Base-by-base conservation (phyloP, 768 basidiomycete species). In the Goffeauzyma gilvescens region DNA sequence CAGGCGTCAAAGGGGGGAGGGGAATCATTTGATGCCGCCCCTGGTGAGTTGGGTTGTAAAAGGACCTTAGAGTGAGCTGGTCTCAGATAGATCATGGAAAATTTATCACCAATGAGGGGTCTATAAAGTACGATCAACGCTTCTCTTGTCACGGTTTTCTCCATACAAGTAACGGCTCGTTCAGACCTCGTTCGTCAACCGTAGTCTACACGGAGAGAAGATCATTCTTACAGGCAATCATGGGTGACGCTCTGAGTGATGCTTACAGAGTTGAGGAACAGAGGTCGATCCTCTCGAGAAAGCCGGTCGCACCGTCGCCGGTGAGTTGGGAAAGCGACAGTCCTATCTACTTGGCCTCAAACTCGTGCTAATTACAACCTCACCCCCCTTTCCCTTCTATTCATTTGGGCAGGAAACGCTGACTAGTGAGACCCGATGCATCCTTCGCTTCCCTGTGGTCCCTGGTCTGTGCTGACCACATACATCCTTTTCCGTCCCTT, bases 191-290 rank as follows among this genome's bases (percentile, higher is more conserved):
- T n/a, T 9, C n/a, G 9, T 9, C 28, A 9, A 9, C 28, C n/a
- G 9, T 30, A 30, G 28, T 30, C 28, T n/a, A n/a, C n/a, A n/a
- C n/a, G n/a, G n/a, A n/a, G n/a, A n/a, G n/a, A n/a, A n/a, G n/a
- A n/a, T n/a, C n/a, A n/a, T 30, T 30, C 28, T 9, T 9, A 30
- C n/a, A 9, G n/a, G 28, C 9, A 9, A 30, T 9, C 28, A 30
- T 30, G 28, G 28, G n/a, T 30, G 9, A 30, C 9, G 28, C 9
- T 9, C 9, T 30, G 28, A 30, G 9, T n/a, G 36, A 38, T 24
- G 18, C 36, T 9, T 15, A 12, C 52, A 55, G 55, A 14, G 50
- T 60, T 6, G 58, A 60, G 42, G 58, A 60, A 27, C 56, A 56
- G 38, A 50, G 53, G 25, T 60, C 59, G 3, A 52, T 60, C 30